Evolutionary conservation across 805 yeast genomes (phyloP), one percentile per base, ranked within the genome.

Genomic region (Cyberlindnera bimundalis): DNA sequence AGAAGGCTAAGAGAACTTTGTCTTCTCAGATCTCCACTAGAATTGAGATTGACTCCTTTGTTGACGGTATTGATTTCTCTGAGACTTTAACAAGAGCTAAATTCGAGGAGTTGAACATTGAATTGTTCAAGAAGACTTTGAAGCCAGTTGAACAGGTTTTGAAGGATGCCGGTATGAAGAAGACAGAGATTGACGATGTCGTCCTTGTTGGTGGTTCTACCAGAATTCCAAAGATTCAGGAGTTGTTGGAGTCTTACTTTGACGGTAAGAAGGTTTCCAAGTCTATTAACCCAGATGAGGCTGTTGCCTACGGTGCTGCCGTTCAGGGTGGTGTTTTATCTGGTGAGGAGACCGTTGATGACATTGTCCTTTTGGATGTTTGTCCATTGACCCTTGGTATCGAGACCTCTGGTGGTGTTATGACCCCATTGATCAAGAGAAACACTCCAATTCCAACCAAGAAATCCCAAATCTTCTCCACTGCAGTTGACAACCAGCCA

Each of bases 241-340:
- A 86, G 71, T 76, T 91, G 59, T 78, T 91, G 55, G 95, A 91
- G 71, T 77, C 83, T 51, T 89, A 70, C 78, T 91, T 91, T 64
- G 81, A 84, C 61, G 96, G 96, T 59, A 91, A 93, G 78, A 89
- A 89, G 71, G 91, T 95, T 52, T 87, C 96, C 55, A 91, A 90
- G 79, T 91, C 96, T 60, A 91, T 91, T 62, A 91, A 91, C 76
- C 98, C 99, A 50, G 99, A 91, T 73, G 99, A 91, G 76, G 99
- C 99, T 65, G 98, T 91, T 61, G 99, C 98, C 32, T 91, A 82
- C 60, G 99, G 99, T 79, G 98, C 98, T 47, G 97, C 99, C 50
- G 97, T 91, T 50, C 99, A 91, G 75, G 98, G 96, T 43, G 98
- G 98, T 74, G 95, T 91, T 56, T 74, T 91, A 52, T 81, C 95